Conservation (phyloP, 106 monocot species). For the Apostasia ramifera region DNA sequence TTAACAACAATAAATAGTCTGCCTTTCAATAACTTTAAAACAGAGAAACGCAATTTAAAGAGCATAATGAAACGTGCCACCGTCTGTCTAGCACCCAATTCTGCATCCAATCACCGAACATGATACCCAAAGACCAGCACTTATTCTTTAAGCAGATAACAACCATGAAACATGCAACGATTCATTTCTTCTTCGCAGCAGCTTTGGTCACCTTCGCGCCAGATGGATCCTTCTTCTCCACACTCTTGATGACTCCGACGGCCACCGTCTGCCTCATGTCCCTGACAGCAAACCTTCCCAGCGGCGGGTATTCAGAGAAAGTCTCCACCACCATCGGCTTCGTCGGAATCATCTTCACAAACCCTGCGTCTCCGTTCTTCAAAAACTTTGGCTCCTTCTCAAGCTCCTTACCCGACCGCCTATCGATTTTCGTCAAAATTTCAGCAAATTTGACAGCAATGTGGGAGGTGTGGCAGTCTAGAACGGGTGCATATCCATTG, state of each 20-base stretch:
- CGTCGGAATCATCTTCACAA: conserved; percentile 74
- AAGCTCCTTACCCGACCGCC: conserved; percentile 48
- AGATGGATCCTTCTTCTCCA: conserved; percentile 72
- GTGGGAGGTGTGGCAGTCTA: conserved; percentile 54
- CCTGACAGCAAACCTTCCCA: conserved; percentile 60
- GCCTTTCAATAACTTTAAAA: too few species aligned
- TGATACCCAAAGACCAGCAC: background rate
- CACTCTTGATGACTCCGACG: conserved; percentile 78
- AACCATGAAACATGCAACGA: background rate
- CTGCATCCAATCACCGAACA: conserved; percentile 40
- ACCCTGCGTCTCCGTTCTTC: conserved; percentile 73
- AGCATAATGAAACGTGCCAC: conserved; percentile 18
- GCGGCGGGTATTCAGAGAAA: conserved; percentile 66
- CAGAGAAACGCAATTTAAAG: too few species aligned
- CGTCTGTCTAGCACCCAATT: conserved; percentile 68
- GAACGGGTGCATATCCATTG: conserved; percentile 45
- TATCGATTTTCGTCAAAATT: conserved; percentile 49
- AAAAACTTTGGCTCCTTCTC: conserved; percentile 64
- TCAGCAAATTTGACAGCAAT: conserved; percentile 55
- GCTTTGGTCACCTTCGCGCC: conserved; percentile 77
- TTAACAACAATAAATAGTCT: too few species aligned
- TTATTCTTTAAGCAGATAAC: background rate
- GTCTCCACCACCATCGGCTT: conserved; percentile 88
- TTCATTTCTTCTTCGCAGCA: conserved; percentile 73
- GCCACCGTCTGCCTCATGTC: conserved; percentile 84